Conservation (phyloP, 768 basidiomycete genomes). For the Kwoniella sp. region DNA sequence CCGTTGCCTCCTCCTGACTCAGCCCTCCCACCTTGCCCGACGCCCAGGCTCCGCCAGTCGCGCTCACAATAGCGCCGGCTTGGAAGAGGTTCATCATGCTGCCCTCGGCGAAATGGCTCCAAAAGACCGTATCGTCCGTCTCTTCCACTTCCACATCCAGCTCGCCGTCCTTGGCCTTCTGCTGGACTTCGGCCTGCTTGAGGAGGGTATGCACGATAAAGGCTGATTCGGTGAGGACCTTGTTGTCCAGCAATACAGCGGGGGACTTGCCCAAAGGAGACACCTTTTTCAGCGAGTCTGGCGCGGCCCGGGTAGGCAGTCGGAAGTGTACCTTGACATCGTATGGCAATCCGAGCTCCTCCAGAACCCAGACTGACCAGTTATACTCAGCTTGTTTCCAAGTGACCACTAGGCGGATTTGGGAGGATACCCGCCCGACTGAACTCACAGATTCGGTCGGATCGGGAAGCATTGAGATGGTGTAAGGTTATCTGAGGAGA, state of each 20-base stretch:
- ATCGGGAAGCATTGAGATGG: constrained; percentile 43
- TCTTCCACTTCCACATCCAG: constrained; percentile 11
- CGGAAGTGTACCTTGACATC: constrained; percentile 42
- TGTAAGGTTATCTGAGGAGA: constrained; percentile 36
- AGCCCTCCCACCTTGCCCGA: constrained; percentile 2
- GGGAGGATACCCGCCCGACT: not conserved
- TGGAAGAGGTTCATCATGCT: constrained; percentile 40
- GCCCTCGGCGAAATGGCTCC: constrained; percentile 41
- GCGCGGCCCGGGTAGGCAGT: constrained; percentile 21
- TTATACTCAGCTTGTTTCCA: not conserved
- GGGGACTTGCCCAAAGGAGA: constrained; percentile 41
- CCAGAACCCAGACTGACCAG: constrained; percentile 40
- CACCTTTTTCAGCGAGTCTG: constrained; percentile 34
- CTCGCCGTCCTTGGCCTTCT: not conserved
- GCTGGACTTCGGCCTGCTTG: not conserved
- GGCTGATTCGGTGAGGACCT: constrained; percentile 32
- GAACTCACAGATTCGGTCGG: constrained; percentile 43
- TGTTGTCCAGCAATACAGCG: constrained; percentile 25
- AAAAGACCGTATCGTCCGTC: constrained; percentile 30
- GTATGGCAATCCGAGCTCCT: constrained; percentile 43
- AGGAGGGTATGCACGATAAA: constrained; percentile 34
- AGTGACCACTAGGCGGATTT: too few relatives aligned
- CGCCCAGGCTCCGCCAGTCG: constrained; percentile 3
- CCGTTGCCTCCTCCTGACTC: constrained; percentile 10
- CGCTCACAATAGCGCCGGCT: constrained; percentile 19